Evolutionary conservation across 352 stramenopile species (phyloP).

Genomic region (Phytophthora citrophthora): DNA sequence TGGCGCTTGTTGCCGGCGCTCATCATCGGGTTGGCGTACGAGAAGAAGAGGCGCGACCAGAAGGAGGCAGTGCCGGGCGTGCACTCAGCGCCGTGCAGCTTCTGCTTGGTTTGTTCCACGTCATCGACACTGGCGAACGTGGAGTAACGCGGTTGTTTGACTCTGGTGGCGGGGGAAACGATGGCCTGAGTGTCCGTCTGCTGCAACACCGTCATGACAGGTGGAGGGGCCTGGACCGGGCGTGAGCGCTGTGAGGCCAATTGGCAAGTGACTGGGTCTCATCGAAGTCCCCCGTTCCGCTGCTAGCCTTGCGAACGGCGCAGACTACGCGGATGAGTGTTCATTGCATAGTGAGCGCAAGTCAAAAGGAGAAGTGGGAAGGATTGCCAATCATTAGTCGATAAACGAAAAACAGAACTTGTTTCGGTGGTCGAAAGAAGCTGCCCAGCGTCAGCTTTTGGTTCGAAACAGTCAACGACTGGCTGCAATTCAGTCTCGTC

Average conservation of each 20-base stretch:
- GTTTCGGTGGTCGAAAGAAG: too few relatives aligned
- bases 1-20: background rate
- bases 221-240: too few relatives aligned
- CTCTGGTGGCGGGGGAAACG: slow-evolving; percentile 1
- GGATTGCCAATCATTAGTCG: too few relatives aligned
- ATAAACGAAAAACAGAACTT: too few relatives aligned
- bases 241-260: background rate
- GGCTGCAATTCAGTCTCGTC: background rate
- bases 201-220: too few relatives aligned
- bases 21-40: background rate
- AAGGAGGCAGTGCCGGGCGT: slow-evolving; percentile 7
- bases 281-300: too few relatives aligned
- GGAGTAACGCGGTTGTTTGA: slow-evolving; percentile 5
- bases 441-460: too few relatives aligned
- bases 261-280: background rate
- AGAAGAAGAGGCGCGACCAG: slow-evolving; percentile 1
- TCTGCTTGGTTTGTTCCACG: background rate
- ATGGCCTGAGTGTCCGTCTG: background rate
- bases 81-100: background rate
- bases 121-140: slow-evolving; percentile 11
- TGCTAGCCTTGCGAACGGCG: too few relatives aligned
- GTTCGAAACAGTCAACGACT: too few relatives aligned
- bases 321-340: too few relatives aligned
- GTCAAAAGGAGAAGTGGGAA: too few relatives aligned
- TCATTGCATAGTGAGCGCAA: too few relatives aligned